A percentile compares a stretch with the other conserved stretches of the same genome.
Evolutionary conservation across 306 rosid species (phyloP).

Genomic region (Rosa rugosa): DNA sequence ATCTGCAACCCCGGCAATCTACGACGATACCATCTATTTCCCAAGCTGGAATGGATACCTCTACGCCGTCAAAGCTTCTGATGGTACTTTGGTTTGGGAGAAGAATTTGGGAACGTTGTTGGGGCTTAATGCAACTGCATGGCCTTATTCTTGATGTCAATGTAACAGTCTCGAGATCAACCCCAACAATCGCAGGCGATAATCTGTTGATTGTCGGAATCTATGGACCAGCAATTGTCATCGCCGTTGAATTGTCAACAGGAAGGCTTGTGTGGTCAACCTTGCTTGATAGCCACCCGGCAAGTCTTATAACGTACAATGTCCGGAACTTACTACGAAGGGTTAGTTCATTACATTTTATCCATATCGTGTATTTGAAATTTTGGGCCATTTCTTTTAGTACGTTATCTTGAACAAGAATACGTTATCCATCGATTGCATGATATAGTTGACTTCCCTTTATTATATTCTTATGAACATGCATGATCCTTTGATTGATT

Average conservation of each 20-base stretch:
- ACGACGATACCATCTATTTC: slow-evolving; percentile 40
- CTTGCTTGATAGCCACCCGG: slow-evolving; percentile 27
- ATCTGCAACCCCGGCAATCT: slow-evolving; percentile 51
- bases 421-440: no score
- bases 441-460: no score
- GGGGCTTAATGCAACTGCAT: slow-evolving; percentile 32
- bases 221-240: slow-evolving; percentile 49
- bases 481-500: no score
- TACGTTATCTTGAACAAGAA: no score
- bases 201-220: slow-evolving; percentile 34
- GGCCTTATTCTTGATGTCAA: slow-evolving; percentile 31
- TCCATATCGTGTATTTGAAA: no score
- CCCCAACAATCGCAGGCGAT: slow-evolving; percentile 36
- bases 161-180: slow-evolving; percentile 40
- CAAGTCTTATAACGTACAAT: slow-evolving; percentile 44
- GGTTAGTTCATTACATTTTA: slow-evolving; percentile 19
- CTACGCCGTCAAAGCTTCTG: slow-evolving; percentile 39
- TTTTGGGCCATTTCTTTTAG: no score
- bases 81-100: slow-evolving; percentile 42
- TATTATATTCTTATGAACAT: no score
- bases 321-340: slow-evolving; percentile 60
- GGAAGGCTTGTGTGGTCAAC: slow-evolving; percentile 46
- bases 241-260: slow-evolving; percentile 39
- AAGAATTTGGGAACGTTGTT: slow-evolving; percentile 32
- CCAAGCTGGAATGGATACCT: slow-evolving; percentile 60